Evolutionary conservation across 768 basidiomycete genomes (phyloP), one percentile per base, ranked within the genome.

Genomic region (Gloeopeniophorella convolvens): DNA sequence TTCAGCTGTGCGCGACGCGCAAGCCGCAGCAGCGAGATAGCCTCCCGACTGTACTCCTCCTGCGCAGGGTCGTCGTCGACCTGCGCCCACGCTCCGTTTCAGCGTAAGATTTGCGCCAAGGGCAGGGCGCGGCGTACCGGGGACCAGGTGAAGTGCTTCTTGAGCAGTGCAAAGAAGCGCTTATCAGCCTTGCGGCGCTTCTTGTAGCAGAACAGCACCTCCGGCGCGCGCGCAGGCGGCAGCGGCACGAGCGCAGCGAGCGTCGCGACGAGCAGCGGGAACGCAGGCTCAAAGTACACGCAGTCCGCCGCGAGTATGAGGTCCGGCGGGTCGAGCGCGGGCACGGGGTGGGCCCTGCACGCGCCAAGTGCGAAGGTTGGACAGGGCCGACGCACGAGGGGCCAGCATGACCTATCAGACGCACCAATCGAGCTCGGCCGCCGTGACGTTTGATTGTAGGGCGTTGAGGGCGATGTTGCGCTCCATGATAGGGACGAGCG

Each of bases 281-380:
- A 97, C 0, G 89, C 82, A 11, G 91, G 89, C 66, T 96, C 93
- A 57, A 90, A 92, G 69, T 97, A 97, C 8, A 97, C 92, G 59
- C 93, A 97, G 62, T 97, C 93, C 1, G 93, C 93, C 2, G 89
- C 90, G 4, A 97, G 76, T 50, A 97, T 76, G 21, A 95, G 45
- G 60, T 89, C 80, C 5, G 82, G 76, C 35, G 69, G 79, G 60
- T 68, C 70, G 34, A 58, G 55, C 8, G 58, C 24, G 8, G 85
- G 79, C 28, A 82, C 59, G 1, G 75, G 66, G 15, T 73, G 70
- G 21, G 89, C 92, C 92, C 89, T 90, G 50, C 3, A 16, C 20
- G 9, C 11, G 26, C 31, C 16, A 4, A 34, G 7, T 20, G 12
- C 4, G 23, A n/a, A n/a, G 24, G 13, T 16, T 15, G 26, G 12